A percentile compares a stretch with the other conserved stretches of the same genome.
Conservation (phyloP, 2,329 filamentous ascomycete genomes). For the Pyrenophora tritici-repentis region DNA sequence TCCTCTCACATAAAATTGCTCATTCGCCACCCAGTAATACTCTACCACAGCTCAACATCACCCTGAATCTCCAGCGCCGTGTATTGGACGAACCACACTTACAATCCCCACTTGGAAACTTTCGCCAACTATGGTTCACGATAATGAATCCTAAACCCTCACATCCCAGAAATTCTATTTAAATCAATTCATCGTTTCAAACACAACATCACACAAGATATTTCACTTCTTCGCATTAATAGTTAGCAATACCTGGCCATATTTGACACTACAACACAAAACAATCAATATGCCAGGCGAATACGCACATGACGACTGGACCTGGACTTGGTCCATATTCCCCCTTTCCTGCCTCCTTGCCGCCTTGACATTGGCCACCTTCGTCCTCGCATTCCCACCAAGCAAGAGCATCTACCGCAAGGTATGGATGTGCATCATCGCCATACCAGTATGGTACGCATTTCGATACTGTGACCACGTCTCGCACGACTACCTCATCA, state of each 20-base stretch:
- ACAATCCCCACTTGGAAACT: not conserved
- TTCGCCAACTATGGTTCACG: not conserved
- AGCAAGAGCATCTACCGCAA: constrained; percentile 8
- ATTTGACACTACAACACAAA: not conserved
- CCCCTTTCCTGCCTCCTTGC: not conserved
- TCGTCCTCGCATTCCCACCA: constrained; percentile 24
- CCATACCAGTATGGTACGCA: constrained; percentile 15
- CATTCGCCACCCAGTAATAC: too few relatives aligned
- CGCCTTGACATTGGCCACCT: constrained; percentile 12
- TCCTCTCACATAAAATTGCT: too few relatives aligned
- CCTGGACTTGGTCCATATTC: not conserved
- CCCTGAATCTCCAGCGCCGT: not conserved
- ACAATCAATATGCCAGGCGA: not conserved
- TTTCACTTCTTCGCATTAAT: too few relatives aligned
- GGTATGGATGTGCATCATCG: constrained; percentile 14
- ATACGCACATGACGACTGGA: constrained; percentile 1
- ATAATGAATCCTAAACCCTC: not conserved
- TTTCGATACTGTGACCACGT: constrained; percentile 14
- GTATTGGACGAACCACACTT: constrained; percentile 2
- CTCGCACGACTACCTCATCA: constrained; percentile 3
- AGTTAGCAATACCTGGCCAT: too few relatives aligned
- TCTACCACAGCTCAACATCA: too few relatives aligned
- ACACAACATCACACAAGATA: too few relatives aligned
- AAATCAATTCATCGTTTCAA: too few relatives aligned
- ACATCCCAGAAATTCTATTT: too few relatives aligned